These are phyloP conservation scores for Tricholoma matsutake DNA, from an alignment of 768 basidiomycete species.

Conservation along the genomic window DNA sequence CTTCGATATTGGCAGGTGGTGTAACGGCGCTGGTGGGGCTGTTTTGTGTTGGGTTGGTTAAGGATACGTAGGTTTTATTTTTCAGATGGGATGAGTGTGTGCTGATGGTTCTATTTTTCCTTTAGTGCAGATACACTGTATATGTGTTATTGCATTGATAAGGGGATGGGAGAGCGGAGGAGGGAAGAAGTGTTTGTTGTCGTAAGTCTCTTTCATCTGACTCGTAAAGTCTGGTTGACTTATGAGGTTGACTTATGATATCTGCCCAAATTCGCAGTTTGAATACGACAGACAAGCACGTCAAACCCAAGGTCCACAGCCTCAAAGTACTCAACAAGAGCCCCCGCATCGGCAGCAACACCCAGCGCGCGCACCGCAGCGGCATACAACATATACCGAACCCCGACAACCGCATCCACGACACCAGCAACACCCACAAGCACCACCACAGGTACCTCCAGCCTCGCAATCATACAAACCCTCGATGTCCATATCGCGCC, in stretches of 20 bases:
- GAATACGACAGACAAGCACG: conserved; percentile 27
- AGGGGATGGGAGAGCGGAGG: conserved; percentile 37
- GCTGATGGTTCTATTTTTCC: neutral
- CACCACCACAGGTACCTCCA: conserved; percentile 6
- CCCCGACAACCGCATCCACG: conserved; percentile 10
- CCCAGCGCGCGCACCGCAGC: neutral
- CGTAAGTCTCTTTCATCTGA: conserved; percentile 23
- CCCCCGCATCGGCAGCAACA: conserved; percentile 9
- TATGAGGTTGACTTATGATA: neutral
- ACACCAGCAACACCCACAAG: conserved; percentile 8
- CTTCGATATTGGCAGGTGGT: conserved; percentile 72
- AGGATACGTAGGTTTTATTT: conserved; percentile 48
- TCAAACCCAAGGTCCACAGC: conserved; percentile 3
- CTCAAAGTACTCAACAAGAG: neutral
- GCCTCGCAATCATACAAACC: conserved; percentile 9
- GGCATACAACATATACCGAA: conserved; percentile 10
- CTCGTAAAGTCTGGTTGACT: neutral
- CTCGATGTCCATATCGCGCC: conserved; percentile 26
- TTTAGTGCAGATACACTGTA: conserved; percentile 43
- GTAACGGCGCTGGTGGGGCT: conserved; percentile 79
- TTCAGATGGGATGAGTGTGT: neutral
- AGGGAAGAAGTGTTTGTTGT: conserved; percentile 41
- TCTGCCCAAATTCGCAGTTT: conserved; percentile 22
- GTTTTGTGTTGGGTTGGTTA: conserved; percentile 80
- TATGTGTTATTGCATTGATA: conserved; percentile 50